Conservation (phyloP, 108 stramenopile species). For the Halocafeteria seosinensis region DNA sequence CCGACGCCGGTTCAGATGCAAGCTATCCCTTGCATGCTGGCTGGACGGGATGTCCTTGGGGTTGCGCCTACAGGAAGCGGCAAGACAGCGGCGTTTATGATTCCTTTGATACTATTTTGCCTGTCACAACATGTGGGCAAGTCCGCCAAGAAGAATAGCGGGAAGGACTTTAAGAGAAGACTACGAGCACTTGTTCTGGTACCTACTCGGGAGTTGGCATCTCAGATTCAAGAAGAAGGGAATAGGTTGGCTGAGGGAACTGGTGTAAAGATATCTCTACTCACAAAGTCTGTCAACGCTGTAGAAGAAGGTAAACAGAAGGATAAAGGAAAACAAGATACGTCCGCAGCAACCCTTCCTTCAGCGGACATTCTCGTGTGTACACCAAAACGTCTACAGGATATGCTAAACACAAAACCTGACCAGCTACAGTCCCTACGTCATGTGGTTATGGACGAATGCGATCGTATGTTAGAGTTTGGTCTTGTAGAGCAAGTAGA, state of each 20-base stretch:
- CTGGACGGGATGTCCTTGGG: constrained; percentile 28
- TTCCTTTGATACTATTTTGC: constrained; percentile 16
- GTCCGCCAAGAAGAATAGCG: not conserved
- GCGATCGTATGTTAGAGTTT: constrained; percentile 47
- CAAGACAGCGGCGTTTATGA: constrained; percentile 39
- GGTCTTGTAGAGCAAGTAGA: constrained; percentile 80
- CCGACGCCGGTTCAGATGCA: constrained; percentile 88
- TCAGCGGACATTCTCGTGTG: constrained; percentile 4
- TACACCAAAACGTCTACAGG: constrained; percentile 5
- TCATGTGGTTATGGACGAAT: constrained; percentile 21
- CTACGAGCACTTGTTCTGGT: constrained; percentile 62
- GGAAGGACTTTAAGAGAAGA: constrained; percentile 20
- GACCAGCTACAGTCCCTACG: constrained; percentile 1
- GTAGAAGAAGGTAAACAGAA: constrained; percentile 10
- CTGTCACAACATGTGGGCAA: too few species aligned
- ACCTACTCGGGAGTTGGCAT: constrained; percentile 72
- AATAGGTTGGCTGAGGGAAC: constrained; percentile 58
- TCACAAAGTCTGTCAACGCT: constrained; percentile 13
- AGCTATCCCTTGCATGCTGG: constrained; percentile 23
- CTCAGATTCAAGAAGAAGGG: constrained; percentile 64
- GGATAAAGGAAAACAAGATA: constrained; percentile 2
- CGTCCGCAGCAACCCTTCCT: not conserved
- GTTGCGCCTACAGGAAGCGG: constrained; percentile 35
- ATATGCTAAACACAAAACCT: not conserved
- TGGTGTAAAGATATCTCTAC: constrained; percentile 47